Evolutionary conservation across 2,329 filamentous ascomycete genomes (phyloP), one percentile per base, ranked within the genome.

Genomic region (Fusarium acutatum): DNA sequence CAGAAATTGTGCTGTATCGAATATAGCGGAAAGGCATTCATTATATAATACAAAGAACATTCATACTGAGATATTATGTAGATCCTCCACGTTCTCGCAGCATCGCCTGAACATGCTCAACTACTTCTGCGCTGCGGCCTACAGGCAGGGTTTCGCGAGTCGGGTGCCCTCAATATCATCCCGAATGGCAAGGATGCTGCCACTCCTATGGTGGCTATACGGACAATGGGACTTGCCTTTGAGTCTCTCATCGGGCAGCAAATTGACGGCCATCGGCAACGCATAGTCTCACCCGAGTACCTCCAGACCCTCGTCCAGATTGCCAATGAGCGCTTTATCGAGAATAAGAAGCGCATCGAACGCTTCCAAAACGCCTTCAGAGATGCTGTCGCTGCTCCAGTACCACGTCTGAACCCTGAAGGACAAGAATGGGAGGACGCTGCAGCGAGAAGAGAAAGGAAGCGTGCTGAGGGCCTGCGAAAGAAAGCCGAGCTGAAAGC

Each of bases 51-150:
- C 47, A 56, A 65, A 65, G 59, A 59, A 61, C 60, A 71, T 58
- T n/a, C 47, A 67, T 68, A 68, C 77, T 80, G 72, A 80, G 60
- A 70, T 53, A 60, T 60, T 28, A 34, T 35, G 62, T 74, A 97
- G 95, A 97, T 98, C 75, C 89, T 98, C 2, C 96, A 98, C 76
- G 87, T 98, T 47, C 88, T 97, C 77, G 91, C 94, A 11, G 90
- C 94, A 22, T 96, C 94, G 0, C 86, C 91, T 1, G 83, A 88
- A 18, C 90, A 96, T 76, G 94, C 96, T 8, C 93, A 97, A 74
- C 86, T 88, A 14, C 86, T 97, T 24, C 88, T 97, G 20, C 87
- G 91, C 17, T 93, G 93, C 49, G 95, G 93, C 4, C 86, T 96
- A 15, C 89, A 91, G 75, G 92, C 94, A 8, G 96, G 96, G 0